A percentile compares a stretch with the other conserved stretches of the same genome.
Conservation (phyloP, 805 yeast genomes). For the Candida ponderosae region DNA sequence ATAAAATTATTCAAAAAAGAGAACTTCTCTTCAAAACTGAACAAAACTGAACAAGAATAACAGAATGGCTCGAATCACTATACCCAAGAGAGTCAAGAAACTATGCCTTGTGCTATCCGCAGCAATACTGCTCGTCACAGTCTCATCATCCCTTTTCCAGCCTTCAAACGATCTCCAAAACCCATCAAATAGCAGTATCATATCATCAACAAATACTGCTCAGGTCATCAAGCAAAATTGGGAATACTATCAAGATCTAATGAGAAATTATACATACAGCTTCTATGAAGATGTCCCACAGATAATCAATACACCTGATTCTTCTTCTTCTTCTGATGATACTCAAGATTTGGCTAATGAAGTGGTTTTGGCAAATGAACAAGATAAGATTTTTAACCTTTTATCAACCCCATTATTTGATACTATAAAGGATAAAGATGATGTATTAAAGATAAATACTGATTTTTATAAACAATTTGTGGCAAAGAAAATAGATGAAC, state of each 20-base stretch:
- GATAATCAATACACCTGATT: no score
- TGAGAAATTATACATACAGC: slow-evolving; percentile 14
- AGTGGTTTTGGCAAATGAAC: neutral
- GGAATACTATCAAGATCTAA: slow-evolving; percentile 11
- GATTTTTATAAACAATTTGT: slow-evolving; percentile 4
- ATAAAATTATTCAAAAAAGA: no score
- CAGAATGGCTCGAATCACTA: neutral
- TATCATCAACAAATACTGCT: neutral
- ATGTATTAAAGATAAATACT: slow-evolving; percentile 9
- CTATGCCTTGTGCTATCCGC: no score
- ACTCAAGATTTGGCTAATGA: no score
- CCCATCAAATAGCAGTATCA: no score
- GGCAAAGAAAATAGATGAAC: slow-evolving; percentile 18
- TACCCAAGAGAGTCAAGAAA: neutral
- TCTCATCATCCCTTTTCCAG: neutral
- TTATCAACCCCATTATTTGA: slow-evolving; percentile 17
- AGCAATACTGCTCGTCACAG: neutral
- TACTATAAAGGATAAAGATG: slow-evolving; percentile 4
- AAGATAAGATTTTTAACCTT: slow-evolving; percentile 5
- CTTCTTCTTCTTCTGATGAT: neutral
- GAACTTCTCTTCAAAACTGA: no score
- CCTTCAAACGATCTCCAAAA: neutral
- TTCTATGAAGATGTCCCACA: slow-evolving; percentile 3
- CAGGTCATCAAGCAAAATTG: slow-evolving; percentile 6
- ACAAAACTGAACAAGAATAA: no score